These are phyloP conservation scores for Pecoramyces ruminantium DNA, from an alignment of 192 early-diverging fungal genomes.

Conservation along the genomic window DNA sequence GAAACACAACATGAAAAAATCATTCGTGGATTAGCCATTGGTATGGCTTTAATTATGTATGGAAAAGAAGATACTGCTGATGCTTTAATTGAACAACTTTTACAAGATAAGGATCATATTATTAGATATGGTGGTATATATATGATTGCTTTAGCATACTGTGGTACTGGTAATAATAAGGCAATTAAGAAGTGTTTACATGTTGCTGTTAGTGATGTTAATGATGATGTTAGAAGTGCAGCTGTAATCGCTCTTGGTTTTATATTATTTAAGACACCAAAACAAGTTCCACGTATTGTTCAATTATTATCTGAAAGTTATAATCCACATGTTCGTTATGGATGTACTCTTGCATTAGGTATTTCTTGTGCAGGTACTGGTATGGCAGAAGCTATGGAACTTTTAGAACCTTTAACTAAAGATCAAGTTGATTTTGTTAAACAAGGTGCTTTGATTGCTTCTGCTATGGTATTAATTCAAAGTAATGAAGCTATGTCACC, in stretches of 20 bases:
- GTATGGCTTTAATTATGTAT: slow-evolving; percentile 93
- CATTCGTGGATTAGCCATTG: slow-evolving; percentile 85
- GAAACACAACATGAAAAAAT: slow-evolving; percentile 99
- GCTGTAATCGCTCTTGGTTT: slow-evolving; percentile 95
- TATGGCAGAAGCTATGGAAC: slow-evolving; percentile 68
- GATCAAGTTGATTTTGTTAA: slow-evolving; percentile 95
- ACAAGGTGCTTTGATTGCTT: slow-evolving; percentile 87
- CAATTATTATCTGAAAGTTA: slow-evolving; percentile 94
- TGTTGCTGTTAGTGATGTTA: slow-evolving; percentile 94
- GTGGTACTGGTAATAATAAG: slow-evolving; percentile 93
- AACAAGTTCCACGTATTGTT: slow-evolving; percentile 95
- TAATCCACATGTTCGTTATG: slow-evolving; percentile 97
- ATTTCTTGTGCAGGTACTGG: slow-evolving; percentile 96
- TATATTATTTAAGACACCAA: slow-evolving; percentile 74
- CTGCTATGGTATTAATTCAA: slow-evolving; percentile 90
- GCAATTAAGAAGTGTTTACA: slow-evolving; percentile 87
- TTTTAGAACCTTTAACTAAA: slow-evolving; percentile 94
- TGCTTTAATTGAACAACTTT: slow-evolving; percentile 64
- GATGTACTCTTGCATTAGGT: slow-evolving; percentile 86
- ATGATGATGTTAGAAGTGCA: slow-evolving; percentile 98
- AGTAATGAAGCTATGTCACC: slow-evolving; percentile 73
- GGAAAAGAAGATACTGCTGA: slow-evolving; percentile 92
- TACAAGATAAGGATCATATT: slow-evolving; percentile 84
- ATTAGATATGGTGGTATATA: slow-evolving; percentile 95
- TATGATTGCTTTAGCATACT: slow-evolving; percentile 93